Conservation (phyloP, 768 basidiomycete species). For the Suillus hirtellus region DNA sequence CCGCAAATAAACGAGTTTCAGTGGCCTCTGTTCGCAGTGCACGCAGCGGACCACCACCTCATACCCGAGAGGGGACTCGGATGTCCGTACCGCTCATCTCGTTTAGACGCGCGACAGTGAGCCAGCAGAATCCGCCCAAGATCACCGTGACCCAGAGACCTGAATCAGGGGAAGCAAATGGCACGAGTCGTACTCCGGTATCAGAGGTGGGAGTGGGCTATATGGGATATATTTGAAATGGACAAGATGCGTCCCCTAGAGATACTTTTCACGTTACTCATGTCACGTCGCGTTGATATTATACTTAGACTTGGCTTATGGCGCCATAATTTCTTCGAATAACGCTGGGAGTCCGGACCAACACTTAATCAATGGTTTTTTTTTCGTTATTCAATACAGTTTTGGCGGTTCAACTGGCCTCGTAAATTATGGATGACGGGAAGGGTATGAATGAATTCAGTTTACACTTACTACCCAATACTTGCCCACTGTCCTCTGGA, state of each 20-base stretch:
- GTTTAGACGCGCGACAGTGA: constrained; percentile 6
- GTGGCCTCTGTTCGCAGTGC: constrained; percentile 1
- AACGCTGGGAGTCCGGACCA: background rate
- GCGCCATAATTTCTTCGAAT: background rate
- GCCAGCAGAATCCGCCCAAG: constrained; percentile 3
- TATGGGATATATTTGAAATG: background rate
- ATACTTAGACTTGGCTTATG: background rate
- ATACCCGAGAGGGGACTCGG: background rate
- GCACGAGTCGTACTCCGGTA: background rate
- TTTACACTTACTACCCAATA: background rate
- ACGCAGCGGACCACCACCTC: background rate
- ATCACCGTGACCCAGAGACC: constrained; percentile 5
- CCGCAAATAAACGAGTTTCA: constrained; percentile 4
- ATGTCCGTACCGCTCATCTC: constrained; percentile 4
- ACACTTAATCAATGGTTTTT: background rate
- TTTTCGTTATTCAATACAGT: background rate
- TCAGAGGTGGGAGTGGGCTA: background rate
- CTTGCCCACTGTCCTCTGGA: background rate
- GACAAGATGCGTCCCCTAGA: background rate
- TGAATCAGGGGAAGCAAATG: constrained; percentile 5
- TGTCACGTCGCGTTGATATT: background rate
- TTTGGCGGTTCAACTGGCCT: background rate
- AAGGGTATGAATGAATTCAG: background rate
- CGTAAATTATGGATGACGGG: background rate
- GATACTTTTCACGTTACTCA: background rate